These are phyloP conservation scores for Chernovozyma aurita DNA, from an alignment of 1,139 yeast species.

Conservation along the genomic window DNA sequence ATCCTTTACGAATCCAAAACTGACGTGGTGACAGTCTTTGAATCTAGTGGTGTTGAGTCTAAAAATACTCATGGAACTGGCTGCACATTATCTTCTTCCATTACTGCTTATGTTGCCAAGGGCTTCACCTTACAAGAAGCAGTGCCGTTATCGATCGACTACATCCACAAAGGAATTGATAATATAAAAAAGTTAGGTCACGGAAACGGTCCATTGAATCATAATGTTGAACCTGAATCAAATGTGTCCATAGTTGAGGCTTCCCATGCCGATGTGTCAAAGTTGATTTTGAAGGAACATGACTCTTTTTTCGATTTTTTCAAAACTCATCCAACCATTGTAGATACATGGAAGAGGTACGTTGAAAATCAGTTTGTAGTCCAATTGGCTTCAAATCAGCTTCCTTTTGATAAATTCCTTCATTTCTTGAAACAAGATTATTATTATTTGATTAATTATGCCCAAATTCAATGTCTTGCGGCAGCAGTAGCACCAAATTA, in stretches of 20 bases:
- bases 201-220: constrained; percentile 76
- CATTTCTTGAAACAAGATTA: constrained; percentile 70
- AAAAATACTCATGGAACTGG: constrained; percentile 85
- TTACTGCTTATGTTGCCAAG: constrained; percentile 69
- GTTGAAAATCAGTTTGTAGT: constrained; percentile 59
- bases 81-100: constrained; percentile 79
- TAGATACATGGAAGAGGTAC: constrained; percentile 54
- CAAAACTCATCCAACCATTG: constrained; percentile 52
- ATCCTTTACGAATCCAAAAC: constrained; percentile 49
- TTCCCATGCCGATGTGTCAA: background rate
- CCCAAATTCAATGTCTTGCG: constrained; percentile 62
- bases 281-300: background rate
- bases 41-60: constrained; percentile 47
- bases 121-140: constrained; percentile 44
- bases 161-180: constrained; percentile 62
- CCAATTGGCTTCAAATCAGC: constrained; percentile 46
- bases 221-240: constrained; percentile 24
- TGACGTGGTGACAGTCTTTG: constrained; percentile 38
- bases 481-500: constrained; percentile 59
- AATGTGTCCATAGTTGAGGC: constrained; percentile 1
- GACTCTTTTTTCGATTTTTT: constrained; percentile 44
- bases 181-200: constrained; percentile 42
- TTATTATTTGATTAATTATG: constrained; percentile 64
- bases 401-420: constrained; percentile 49
- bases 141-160: constrained; percentile 54